These are phyloP conservation scores for Plenodomus tracheiphilus DNA, from an alignment of 2,329 filamentous ascomycete species.

Conservation along the genomic window DNA sequence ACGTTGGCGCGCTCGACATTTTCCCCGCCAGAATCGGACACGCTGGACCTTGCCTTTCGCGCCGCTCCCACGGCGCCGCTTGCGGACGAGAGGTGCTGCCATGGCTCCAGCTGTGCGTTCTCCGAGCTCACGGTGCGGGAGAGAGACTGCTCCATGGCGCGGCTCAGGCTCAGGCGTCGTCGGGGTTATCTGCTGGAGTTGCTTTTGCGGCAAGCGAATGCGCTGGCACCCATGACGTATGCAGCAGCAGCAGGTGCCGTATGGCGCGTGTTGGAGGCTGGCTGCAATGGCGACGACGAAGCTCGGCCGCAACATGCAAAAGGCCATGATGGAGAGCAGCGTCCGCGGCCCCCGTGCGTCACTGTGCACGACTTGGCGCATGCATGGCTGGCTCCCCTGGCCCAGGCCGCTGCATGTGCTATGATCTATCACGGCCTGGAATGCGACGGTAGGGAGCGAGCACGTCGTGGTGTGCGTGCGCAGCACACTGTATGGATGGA, in stretches of 20 bases:
- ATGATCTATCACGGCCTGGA: too few species aligned
- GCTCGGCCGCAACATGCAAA: too few species aligned
- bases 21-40: conserved; percentile 61
- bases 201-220: conserved; percentile 16
- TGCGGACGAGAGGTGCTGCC: conserved; percentile 54
- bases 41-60: conserved; percentile 62
- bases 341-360: conserved; percentile 8
- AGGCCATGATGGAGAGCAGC: neutral
- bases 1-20: conserved; percentile 64
- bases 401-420: neutral
- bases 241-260: neutral
- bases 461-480: too few species aligned
- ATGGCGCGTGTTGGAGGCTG: neutral
- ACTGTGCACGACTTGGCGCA: conserved; percentile 18
- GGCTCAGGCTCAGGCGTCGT: conserved; percentile 9
- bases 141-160: conserved; percentile 34
- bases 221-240: conserved; percentile 16
- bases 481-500: too few species aligned
- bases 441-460: too few species aligned
- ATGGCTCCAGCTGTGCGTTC: conserved; percentile 45
- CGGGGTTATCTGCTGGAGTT: conserved; percentile 7
- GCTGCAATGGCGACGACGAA: neutral
- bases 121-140: conserved; percentile 43
- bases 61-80: conserved; percentile 41
- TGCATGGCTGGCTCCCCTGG: conserved; percentile 8